Evolutionary conservation across 257 asterid species (phyloP).

Genomic region (Pogostemon cablin): DNA sequence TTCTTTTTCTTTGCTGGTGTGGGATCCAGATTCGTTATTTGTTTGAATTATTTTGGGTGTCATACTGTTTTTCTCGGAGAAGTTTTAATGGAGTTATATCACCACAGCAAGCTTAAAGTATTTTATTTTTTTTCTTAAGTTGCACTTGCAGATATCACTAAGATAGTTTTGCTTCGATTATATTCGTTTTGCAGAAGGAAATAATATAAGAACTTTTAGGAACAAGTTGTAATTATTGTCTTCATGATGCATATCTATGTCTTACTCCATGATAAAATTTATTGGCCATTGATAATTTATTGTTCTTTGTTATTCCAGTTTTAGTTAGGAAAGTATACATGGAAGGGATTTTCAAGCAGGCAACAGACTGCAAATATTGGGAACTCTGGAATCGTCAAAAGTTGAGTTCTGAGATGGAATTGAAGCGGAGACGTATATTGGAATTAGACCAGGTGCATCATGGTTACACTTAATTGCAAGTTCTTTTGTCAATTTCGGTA

Average conservation of each 20-base stretch:
- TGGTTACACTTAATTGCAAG: constrained; percentile 26
- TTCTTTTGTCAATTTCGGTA: constrained; percentile 20
- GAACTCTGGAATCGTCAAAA: constrained; percentile 92
- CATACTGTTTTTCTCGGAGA: neutral
- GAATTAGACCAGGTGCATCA: constrained; percentile 68
- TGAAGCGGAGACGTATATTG: constrained; percentile 64
- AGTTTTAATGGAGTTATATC: neutral
- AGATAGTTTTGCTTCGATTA: constrained; percentile 8
- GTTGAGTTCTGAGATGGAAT: constrained; percentile 79
- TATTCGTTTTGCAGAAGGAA: constrained; percentile 15
- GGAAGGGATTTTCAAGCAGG: constrained; percentile 86
- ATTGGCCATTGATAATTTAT: constrained; percentile 9
- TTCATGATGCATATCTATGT: neutral
- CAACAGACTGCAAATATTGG: constrained; percentile 78
- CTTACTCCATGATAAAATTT: neutral
- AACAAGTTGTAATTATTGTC: neutral
- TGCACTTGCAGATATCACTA: constrained; percentile 12
- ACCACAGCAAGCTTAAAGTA: neutral
- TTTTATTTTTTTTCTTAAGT: neutral
- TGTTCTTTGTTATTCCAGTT: constrained; percentile 48
- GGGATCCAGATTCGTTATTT: constrained; percentile 5
- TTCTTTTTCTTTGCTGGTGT: neutral
- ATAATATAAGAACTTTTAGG: neutral
- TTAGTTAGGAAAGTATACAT: constrained; percentile 74
- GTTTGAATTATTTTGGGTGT: constrained; percentile 6